These are phyloP conservation scores for Camptophora hylomeconis DNA, from an alignment of 2,329 filamentous ascomycete species.

Conservation along the genomic window DNA sequence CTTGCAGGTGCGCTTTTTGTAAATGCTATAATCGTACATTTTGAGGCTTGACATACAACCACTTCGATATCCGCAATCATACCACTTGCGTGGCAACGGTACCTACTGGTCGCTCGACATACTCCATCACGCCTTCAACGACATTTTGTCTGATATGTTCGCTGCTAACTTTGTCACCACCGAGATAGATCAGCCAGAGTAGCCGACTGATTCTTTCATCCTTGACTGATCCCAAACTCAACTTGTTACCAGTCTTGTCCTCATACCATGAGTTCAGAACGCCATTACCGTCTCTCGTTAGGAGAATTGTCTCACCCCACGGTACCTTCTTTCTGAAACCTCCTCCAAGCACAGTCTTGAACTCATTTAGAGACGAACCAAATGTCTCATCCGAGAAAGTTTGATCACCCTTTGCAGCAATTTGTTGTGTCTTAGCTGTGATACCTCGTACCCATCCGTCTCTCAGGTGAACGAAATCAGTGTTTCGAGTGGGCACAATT, in stretches of 20 bases:
- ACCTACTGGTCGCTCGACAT: constrained; percentile 77
- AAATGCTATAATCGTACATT: no score
- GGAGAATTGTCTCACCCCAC: constrained; percentile 64
- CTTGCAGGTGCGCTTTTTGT: no score
- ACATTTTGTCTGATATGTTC: constrained; percentile 70
- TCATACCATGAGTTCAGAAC: constrained; percentile 54
- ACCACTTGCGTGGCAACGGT: constrained; percentile 71
- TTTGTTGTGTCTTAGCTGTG: constrained; percentile 53
- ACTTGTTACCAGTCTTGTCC: constrained; percentile 33
- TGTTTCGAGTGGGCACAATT: constrained; percentile 82
- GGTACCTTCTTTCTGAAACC: constrained; percentile 54
- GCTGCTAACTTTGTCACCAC: constrained; percentile 73
- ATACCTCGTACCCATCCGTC: constrained; percentile 86
- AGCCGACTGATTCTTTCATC: constrained; percentile 73
- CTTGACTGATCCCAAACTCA: constrained; percentile 54
- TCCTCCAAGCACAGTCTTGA: constrained; percentile 70
- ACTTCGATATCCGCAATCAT: constrained; percentile 16
- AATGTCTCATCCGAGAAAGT: constrained; percentile 53
- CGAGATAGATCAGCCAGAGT: constrained; percentile 83
- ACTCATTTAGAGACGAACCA: constrained; percentile 58
- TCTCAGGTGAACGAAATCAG: constrained; percentile 82
- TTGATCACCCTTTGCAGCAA: constrained; percentile 36
- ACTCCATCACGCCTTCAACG: constrained; percentile 73
- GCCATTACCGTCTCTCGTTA: constrained; percentile 56
- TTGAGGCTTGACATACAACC: no score